Evolutionary conservation across 805 yeast species (phyloP), one percentile per base, ranked within the genome.

Genomic region (Monosporozyma solicola): DNA sequence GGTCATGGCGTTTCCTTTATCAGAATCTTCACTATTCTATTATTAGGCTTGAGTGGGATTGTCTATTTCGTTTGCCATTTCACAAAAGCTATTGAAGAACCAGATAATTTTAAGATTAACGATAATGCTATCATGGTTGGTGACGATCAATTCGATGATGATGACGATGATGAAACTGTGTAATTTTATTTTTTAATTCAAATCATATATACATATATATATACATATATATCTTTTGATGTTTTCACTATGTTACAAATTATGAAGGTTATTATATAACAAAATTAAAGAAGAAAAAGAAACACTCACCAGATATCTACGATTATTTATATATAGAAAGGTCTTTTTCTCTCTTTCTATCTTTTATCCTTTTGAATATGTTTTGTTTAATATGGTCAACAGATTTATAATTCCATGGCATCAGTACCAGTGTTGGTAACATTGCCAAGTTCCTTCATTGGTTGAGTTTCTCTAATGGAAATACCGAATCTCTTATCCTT

Each of bases 401-500:
- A 27, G 29, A 27, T 37, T 54, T 50, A 52, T 37, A 54, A 35
- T 49, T 57, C 53, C 61, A 61, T 59, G 29, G 57, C 54, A 39
- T 56, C 60, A 29, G 39, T 52, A 16, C 50, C 49, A 29, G 47
- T 16, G 31, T 20, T 27, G 31, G 31, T 43, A 27, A 41, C 45
- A 11, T 48, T 41, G 10, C 27, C 47, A 39, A 3, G 51, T 45
- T 66, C 51, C 60, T 80, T 77, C 69, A 80, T 68, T 47, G 85
- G 83, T 58, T 76, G 80, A 37, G 83, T 77, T 64, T 84, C 87
- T 67, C 79, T 81, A 52, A 85, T 72, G 57, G 73, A 75, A 54
- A 85, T 70, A 68, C 92, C 92, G 58, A 83, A 84, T 69, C 87
- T 77, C 60, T 76, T 74, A 65, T 85, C 92, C 67, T 82, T 81